Base-by-base conservation (phyloP, 176 grass and related monocot species). In the Triticum urartu region DNA sequence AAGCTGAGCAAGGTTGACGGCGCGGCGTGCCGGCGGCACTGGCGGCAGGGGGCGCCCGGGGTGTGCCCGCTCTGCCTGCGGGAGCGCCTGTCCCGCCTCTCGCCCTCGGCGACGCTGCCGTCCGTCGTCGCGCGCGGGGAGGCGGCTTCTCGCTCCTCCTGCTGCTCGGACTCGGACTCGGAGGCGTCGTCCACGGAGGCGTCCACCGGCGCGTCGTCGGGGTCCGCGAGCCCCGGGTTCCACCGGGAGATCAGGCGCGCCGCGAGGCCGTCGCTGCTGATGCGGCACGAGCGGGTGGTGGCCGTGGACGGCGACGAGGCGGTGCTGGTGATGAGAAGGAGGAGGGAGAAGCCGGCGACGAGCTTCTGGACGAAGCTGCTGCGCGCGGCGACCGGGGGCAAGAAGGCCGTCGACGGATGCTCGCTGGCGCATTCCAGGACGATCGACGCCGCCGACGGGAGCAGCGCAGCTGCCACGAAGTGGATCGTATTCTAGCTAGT, bases 41-140 rank as follows among this genome's bases (percentile, higher is more conserved):
- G 64, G 73, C 85, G 78, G 77, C 92, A 89, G 80, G 76, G 78
- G 30, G 76, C 59, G 6, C 69, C 82, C 3, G 93, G 95, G 20
- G 93, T 98, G 24, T 98, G 95, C 86, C 83, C 95, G 40, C 72
- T 17, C 48, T 98, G 95, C 93, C 88, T 98, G 48, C 90, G 68
- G 43, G 93, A 98, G 63, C 92, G 88, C 70, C 90, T 98, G 72
- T 75, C 85, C 66, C 80, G 48, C 48, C 91, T 93, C 40, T 78
- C 86, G 61, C 18, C 75, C 28, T 79, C 85, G 11, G 12, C 91
- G 21, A 68, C 79, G 34, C 69, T 88, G 76, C 88, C 94, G 5
- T 88, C 92, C 77, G 83, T 89, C 68, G 82, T 50, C 26, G 14
- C 71, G 83, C 66, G 36, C 43, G 20, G n/a, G 2, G 30, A 71